Conservation (phyloP, 345 rosid species). For the Trapa incisa region DNA sequence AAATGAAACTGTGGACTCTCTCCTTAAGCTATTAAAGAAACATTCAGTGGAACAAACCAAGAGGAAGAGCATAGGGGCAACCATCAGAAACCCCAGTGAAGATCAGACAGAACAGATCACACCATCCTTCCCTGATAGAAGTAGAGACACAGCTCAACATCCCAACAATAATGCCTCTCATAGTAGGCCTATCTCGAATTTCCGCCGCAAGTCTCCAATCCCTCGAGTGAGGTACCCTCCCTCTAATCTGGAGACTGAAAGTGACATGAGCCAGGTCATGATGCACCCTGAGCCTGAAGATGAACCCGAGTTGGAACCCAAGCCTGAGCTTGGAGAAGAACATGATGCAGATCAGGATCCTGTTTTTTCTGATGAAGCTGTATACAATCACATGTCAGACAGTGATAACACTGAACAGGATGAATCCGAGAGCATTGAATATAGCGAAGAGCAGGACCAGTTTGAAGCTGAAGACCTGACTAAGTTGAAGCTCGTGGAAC, state of each 20-base stretch:
- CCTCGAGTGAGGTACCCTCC: constrained; percentile 42
- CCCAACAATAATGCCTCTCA: constrained; percentile 26
- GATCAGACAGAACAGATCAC: constrained; percentile 21
- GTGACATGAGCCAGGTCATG: constrained; percentile 20
- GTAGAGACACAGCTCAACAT: constrained; percentile 14
- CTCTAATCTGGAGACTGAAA: constrained; percentile 32
- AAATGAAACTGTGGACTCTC: constrained; percentile 66
- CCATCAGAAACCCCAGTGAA: constrained; percentile 17
- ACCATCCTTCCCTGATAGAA: constrained; percentile 6
- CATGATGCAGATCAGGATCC: constrained; percentile 19
- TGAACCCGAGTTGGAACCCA: constrained; percentile 17
- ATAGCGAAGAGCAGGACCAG: constrained; percentile 17
- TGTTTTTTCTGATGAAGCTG: constrained; percentile 14
- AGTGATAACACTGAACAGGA: constrained; percentile 13
- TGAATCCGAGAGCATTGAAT: constrained; percentile 12
- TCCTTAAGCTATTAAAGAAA: constrained; percentile 67
- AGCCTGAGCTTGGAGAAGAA: constrained; percentile 9
- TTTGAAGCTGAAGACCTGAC: constrained; percentile 31
- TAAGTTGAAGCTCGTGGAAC: constrained; percentile 49
- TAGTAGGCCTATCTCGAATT: constrained; percentile 67
- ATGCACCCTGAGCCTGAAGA: constrained; percentile 21
- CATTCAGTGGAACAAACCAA: constrained; percentile 62
- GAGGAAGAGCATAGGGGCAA: constrained; percentile 21
- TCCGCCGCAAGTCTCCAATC: constrained; percentile 62
- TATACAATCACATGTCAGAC: constrained; percentile 16